Conservation (phyloP, 441 rosid genomes). For the Pelargonium australe region DNA sequence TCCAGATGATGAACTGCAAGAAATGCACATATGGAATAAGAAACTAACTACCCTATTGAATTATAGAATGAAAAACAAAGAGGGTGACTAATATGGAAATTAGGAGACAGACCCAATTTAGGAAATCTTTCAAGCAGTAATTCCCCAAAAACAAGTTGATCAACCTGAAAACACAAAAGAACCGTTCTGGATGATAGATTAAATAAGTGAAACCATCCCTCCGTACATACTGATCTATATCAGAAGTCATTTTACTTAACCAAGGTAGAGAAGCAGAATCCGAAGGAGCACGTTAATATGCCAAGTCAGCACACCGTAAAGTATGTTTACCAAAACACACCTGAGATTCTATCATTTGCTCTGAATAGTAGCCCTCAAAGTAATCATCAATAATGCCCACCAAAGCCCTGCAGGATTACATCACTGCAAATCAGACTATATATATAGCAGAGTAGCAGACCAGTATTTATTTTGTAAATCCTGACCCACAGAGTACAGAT, state of each 20-base stretch:
- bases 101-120: constrained; percentile 57
- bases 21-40: constrained; percentile 42
- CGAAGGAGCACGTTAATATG: not conserved
- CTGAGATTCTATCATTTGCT: constrained; percentile 72
- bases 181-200: not conserved
- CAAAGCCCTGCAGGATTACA: constrained; percentile 43
- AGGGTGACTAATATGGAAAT: constrained; percentile 15
- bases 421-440: constrained; percentile 19
- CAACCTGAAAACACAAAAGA: constrained; percentile 41
- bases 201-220: too few relatives aligned
- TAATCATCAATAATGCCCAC: constrained; percentile 65
- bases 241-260: not conserved
- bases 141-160: constrained; percentile 76
- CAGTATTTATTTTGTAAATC: constrained; percentile 9
- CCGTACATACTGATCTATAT: not conserved
- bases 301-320: not conserved
- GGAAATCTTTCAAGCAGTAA: constrained; percentile 82
- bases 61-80: constrained; percentile 17
- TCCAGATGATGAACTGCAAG: constrained; percentile 85
- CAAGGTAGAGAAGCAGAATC: not conserved
- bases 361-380: constrained; percentile 59
- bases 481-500: constrained; percentile 2
- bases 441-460: constrained; percentile 11
- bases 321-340: constrained; percentile 22
- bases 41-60: constrained; percentile 29